Evolutionary conservation across 352 stramenopile species (phyloP).

Genomic region (Phytophthora cactorum): DNA sequence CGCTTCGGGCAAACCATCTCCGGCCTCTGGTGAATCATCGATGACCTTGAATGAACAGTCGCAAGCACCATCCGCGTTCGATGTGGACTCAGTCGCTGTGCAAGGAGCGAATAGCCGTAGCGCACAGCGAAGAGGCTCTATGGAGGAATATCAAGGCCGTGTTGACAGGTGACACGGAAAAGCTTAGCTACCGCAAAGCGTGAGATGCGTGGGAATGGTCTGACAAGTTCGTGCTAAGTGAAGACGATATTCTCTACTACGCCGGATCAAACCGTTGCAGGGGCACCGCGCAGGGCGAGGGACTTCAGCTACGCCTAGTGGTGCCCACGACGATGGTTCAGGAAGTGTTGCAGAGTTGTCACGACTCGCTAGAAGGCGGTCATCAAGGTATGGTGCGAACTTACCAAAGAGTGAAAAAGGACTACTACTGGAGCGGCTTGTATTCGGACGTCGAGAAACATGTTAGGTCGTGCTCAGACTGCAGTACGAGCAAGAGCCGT

Average conservation of each 20-base stretch:
- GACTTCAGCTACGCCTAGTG: neutral
- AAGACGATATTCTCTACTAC: neutral
- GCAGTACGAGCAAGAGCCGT: neutral
- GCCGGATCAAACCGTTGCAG: neutral
- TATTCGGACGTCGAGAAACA: neutral
- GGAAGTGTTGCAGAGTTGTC: neutral
- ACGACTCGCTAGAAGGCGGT: neutral
- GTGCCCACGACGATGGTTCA: neutral
- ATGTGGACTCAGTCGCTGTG: neutral
- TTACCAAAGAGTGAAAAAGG: neutral
- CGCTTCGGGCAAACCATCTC: too few species aligned
- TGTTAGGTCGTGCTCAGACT: neutral
- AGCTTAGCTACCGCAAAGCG: neutral
- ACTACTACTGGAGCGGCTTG: neutral
- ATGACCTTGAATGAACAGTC: too few species aligned
- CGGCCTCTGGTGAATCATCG: too few species aligned
- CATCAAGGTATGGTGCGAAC: neutral
- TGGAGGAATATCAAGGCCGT: neutral
- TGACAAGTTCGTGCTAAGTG: neutral
- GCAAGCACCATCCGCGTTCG: neutral
- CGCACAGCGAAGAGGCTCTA: neutral
- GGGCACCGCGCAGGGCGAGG: accelerated
- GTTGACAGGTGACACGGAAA: neutral
- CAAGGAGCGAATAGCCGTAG: neutral
- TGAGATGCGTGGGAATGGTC: neutral